Base-by-base conservation (phyloP, 331 rosid genomes). In the Pyrus hybrid region DNA sequence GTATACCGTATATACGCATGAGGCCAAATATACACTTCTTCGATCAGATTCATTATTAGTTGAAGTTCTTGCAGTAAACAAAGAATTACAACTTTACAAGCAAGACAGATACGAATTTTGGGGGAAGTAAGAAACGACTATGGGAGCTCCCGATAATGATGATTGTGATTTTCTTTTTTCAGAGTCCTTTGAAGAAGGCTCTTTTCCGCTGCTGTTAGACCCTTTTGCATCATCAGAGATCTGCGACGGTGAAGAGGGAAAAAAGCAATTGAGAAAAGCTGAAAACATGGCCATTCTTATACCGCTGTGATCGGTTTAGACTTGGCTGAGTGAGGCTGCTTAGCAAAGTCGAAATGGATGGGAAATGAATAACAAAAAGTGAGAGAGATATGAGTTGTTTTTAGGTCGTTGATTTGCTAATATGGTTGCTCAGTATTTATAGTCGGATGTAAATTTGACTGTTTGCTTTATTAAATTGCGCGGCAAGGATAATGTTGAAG, bases 41-140 rank as follows among this genome's bases (percentile, higher is more conserved):
- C n/a, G 56, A 49, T 49, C 56, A 16, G 56, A 49, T 16, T 49
- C n/a, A 49, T 14, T 16, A 49, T 16, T 49, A 49, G 8, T 49
- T 8, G 1, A 49, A 49, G n/a, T 16, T 6, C 43, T 37, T 37
- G 43, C 43, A 9, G 43, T 37, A 37, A 49, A 49, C 18, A 16
- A 49, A 49, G n/a, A 16, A 49, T 16, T 49, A 49, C 56, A 16
- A 16, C 56, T 43, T 71, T 58, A 70, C 71, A 77, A 47, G 76
- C 72, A 45, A 63, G 81, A 75, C 57, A 43, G 43, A 20, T 18
- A 45, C 6, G 78, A 74, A 29, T 63, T 74, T 4, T 61, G 57
- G 30, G 80, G 84, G 49, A 41, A 80, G 45, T 47, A 69, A 72
- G 85, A 62, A 14, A 80, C 79, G 22, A 86, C 73, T 0, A 86